These are phyloP conservation scores for Acanthamoeba royreba DNA, from an alignment of 208 protist genomes.

Conservation along the genomic window DNA sequence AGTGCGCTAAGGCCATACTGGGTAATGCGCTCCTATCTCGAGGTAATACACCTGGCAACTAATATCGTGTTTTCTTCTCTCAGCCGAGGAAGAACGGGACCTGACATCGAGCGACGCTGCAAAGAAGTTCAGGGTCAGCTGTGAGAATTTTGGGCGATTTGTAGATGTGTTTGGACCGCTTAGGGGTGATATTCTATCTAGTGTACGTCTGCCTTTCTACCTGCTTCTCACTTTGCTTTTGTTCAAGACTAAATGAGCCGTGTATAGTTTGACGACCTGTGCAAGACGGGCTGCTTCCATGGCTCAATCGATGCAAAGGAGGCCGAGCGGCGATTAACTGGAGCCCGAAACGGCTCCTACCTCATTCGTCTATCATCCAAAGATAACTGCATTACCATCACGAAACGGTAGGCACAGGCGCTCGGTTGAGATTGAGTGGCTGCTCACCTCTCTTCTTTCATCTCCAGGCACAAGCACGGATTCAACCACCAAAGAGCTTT, in stretches of 20 bases:
- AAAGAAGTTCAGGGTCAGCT: constrained; percentile 4
- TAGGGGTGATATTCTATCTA: neutral
- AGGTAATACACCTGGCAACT: too few species aligned
- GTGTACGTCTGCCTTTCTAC: neutral
- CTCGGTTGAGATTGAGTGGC: too few species aligned
- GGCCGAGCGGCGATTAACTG: neutral
- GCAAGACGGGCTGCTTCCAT: constrained; percentile 5
- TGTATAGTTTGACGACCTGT: neutral
- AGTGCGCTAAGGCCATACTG: constrained; percentile 10
- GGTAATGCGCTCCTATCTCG: neutral
- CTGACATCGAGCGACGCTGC: neutral
- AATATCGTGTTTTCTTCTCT: too few species aligned
- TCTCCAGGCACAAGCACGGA: constrained; percentile 10
- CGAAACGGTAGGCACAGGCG: neutral
- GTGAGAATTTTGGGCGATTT: neutral
- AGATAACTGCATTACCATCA: constrained; percentile 17
- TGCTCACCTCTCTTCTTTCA: neutral
- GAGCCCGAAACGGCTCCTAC: neutral
- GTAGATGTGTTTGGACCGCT: constrained; percentile 4
- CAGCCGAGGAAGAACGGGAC: neutral
- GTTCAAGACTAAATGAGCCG: neutral
- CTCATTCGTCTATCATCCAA: constrained; percentile 9
- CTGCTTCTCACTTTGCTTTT: neutral
- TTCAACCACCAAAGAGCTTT: constrained; percentile 17
- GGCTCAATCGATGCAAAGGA: constrained; percentile 2